These are phyloP conservation scores for Penicillium waksmanii DNA, from an alignment of 495 filamentous ascomycete species.

Conservation along the genomic window DNA sequence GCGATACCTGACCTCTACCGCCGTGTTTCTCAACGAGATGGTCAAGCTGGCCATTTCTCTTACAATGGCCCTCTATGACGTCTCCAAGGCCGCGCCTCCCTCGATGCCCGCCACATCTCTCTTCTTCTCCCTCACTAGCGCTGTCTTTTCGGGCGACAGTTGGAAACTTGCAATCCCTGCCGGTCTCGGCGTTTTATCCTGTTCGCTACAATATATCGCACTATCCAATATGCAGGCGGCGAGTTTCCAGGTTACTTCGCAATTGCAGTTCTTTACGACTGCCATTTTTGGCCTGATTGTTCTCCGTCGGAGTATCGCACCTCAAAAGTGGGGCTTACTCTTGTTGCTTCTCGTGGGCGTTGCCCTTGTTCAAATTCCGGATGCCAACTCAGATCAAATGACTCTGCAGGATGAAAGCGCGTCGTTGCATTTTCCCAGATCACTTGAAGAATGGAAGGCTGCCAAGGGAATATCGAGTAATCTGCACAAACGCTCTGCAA, in stretches of 20 bases:
- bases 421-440: slow-evolving; percentile 71
- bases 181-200: slow-evolving; percentile 85
- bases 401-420: slow-evolving; percentile 53
- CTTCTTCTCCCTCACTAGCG: slow-evolving; percentile 74
- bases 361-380: slow-evolving; percentile 82
- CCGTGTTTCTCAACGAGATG: slow-evolving; percentile 91
- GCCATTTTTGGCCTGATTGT: slow-evolving; percentile 85
- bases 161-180: slow-evolving; percentile 96
- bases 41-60: slow-evolving; percentile 86
- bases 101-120: slow-evolving; percentile 78
- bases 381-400: slow-evolving; percentile 49
- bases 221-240: slow-evolving; percentile 89
- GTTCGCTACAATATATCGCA: slow-evolving; percentile 88
- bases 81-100: slow-evolving; percentile 71
- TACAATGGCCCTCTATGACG: slow-evolving; percentile 86
- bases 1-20: slow-evolving; percentile 90
- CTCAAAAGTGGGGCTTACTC: slow-evolving; percentile 77
- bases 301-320: slow-evolving; percentile 68
- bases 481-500: slow-evolving; percentile 78
- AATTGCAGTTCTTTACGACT: slow-evolving; percentile 89
- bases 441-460: slow-evolving; percentile 59
- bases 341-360: slow-evolving; percentile 82
- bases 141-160: slow-evolving; percentile 88
- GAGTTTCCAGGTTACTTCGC: slow-evolving; percentile 89
- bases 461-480: slow-evolving; percentile 45